A percentile compares a stretch with the other conserved stretches of the same genome.
These are phyloP conservation scores for Phallus indusiatus DNA, from an alignment of 768 basidiomycete species.

Conservation along the genomic window DNA sequence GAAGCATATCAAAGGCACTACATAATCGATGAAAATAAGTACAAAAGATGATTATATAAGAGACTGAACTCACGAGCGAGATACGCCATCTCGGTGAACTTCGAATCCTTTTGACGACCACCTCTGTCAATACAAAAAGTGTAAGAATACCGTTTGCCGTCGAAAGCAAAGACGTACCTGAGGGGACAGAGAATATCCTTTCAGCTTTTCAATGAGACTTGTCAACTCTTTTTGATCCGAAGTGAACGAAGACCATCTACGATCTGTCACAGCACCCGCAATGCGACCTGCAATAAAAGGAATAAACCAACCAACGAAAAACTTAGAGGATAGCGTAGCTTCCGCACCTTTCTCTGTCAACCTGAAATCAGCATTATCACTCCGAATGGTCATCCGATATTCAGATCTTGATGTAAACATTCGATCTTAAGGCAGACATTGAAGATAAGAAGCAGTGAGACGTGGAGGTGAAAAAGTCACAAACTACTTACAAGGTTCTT, in stretches of 20 bases:
- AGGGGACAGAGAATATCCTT: slow-evolving; percentile 28
- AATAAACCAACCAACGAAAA: too few relatives aligned
- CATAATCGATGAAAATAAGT: background rate
- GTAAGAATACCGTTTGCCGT: too few relatives aligned
- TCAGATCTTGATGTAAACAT: slow-evolving; percentile 93
- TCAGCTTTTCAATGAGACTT: slow-evolving; percentile 26
- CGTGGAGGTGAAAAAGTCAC: background rate
- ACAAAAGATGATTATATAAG: background rate
- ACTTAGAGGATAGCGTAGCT: background rate
- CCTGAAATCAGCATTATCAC: slow-evolving; percentile 82
- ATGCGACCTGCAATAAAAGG: slow-evolving; percentile 24
- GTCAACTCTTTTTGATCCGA: slow-evolving; percentile 25
- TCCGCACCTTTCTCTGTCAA: slow-evolving; percentile 63
- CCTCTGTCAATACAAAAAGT: slow-evolving; percentile 18
- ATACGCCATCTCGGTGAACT: slow-evolving; percentile 32
- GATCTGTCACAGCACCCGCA: slow-evolving; percentile 33
- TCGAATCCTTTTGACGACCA: slow-evolving; percentile 36
- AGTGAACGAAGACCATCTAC: slow-evolving; percentile 34
- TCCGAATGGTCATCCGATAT: slow-evolving; percentile 78
- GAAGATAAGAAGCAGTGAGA: background rate
- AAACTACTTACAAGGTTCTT: slow-evolving; percentile 72
- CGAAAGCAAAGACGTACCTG: slow-evolving; percentile 32
- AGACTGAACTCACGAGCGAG: slow-evolving; percentile 33
- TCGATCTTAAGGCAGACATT: slow-evolving; percentile 46
- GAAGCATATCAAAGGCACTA: slow-evolving; percentile 71